Evolutionary conservation across 176 grass and related monocot species (phyloP), one percentile per base, ranked within the genome.

Genomic region (Cocos nucifera): DNA sequence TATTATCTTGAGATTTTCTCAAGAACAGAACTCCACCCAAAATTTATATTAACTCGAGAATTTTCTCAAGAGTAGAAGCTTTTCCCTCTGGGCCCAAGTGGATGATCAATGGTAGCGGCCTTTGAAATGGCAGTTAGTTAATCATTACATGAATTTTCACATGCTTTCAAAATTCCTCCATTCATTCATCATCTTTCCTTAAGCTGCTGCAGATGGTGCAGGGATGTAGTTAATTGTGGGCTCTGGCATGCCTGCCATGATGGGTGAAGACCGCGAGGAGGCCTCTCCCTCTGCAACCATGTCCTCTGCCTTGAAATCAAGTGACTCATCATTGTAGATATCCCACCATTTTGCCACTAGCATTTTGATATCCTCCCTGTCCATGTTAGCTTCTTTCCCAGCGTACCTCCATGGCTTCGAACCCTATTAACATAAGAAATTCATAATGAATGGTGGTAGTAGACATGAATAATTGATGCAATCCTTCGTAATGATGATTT

Each of bases 371-470:
- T 63, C 61, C 35, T 63, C 32, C 12, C 61, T 44, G 4, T 49
- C 61, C 61, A 63, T 63, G 35, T 63, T 63, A 12, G 18, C 61
- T 21, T 63, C 61, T 6, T 63, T 63, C n/a, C 61, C 61, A 1
- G 61, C 50, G 19, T 50, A 63, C 19, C 61, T 63, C 61, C 61
- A 63, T 6, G 61, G 61, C 28, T 63, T 63, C 2, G 61, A 63
- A 2, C 35, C 61, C 61, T 63, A 15, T 4, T 22, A 20, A 4
- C 29, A 49, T 50, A 19, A 49, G 9, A 14, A 29, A 16, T 22
- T 49, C 29, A 7, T 63, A 15, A 10, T 16, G n/a, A 19, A 24
- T 27, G 1, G 8, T 44, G 35, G 12, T 44, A 12, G 7, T 12
- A 44, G 35, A 44, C 35, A 44, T 44, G 8, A 44, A 44, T 12